These are phyloP conservation scores for Smallanthus sonchifolius DNA, from an alignment of 129 eudicot species.

Conservation along the genomic window DNA sequence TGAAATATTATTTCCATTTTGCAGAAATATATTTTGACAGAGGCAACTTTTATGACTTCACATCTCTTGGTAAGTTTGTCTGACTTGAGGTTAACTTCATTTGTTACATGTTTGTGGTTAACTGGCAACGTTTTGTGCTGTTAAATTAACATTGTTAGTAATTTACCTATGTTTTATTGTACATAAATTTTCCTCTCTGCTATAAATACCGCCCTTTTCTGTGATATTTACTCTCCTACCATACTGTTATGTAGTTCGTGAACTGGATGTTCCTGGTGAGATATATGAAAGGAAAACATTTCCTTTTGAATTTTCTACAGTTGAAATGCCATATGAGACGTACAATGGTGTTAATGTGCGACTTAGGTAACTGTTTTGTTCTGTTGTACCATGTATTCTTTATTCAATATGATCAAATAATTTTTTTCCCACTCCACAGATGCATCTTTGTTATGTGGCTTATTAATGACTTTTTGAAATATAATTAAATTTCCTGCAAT, in stretches of 20 bases:
- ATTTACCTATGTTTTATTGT: neutral
- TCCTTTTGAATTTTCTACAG: slow-evolving; percentile 91
- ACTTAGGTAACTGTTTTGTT: slow-evolving; percentile 58
- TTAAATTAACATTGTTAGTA: neutral
- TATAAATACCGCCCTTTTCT: neutral
- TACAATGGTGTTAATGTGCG: slow-evolving; percentile 94
- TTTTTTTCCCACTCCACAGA: neutral
- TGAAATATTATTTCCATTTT: slow-evolving; percentile 20
- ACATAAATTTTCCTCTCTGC: slow-evolving; percentile 3
- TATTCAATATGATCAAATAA: neutral
- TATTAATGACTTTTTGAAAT: neutral
- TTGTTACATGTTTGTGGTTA: neutral
- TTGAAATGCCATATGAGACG: slow-evolving; percentile 97
- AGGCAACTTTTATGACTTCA: slow-evolving; percentile 97
- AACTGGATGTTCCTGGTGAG: slow-evolving; percentile 99
- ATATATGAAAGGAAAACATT: slow-evolving; percentile 85
- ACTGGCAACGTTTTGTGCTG: neutral
- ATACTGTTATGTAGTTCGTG: slow-evolving; percentile 65
- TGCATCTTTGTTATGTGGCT: neutral
- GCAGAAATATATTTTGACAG: slow-evolving; percentile 98
- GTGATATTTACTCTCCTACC: slow-evolving; percentile 13
- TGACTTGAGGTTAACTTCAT: neutral
- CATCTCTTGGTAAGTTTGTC: slow-evolving; percentile 82
- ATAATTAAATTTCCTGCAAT: neutral
- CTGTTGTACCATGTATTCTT: neutral